Evolutionary conservation across 2,329 filamentous ascomycete genomes (phyloP).

Genomic region (Talaromyces sp.): DNA sequence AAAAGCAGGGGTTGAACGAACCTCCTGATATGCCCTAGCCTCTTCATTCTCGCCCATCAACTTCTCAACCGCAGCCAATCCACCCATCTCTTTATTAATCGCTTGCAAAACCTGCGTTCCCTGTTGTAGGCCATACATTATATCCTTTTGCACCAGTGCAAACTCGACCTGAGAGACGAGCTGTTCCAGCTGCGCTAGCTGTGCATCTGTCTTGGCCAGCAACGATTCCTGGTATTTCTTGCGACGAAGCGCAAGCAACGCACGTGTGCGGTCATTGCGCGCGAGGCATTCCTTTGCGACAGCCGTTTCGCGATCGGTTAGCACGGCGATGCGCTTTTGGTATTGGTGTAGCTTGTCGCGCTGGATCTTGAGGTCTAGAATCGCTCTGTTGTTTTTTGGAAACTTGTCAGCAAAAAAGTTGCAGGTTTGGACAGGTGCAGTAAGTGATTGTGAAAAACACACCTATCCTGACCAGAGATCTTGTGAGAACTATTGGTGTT

Average conservation of each 20-base stretch:
- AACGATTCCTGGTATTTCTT: slow-evolving; percentile 97
- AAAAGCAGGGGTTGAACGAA: slow-evolving; percentile 26
- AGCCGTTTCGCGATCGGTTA: slow-evolving; percentile 82
- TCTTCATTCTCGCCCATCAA: slow-evolving; percentile 90
- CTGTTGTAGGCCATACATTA: slow-evolving; percentile 86
- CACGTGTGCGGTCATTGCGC: slow-evolving; percentile 71
- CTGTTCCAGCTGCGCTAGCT: slow-evolving; percentile 89
- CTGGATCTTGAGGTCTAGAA: slow-evolving; percentile 95
- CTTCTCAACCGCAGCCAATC: slow-evolving; percentile 88
- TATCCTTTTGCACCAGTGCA: slow-evolving; percentile 92
- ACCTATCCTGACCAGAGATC: slow-evolving; percentile 83
- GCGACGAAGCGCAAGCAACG: slow-evolving; percentile 79
- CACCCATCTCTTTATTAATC: slow-evolving; percentile 94
- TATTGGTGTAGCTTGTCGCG: slow-evolving; percentile 97
- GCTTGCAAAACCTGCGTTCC: slow-evolving; percentile 83
- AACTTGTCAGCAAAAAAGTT: not conserved
- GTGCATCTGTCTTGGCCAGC: slow-evolving; percentile 80
- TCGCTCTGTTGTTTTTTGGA: slow-evolving; percentile 60
- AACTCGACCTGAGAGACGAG: slow-evolving; percentile 89
- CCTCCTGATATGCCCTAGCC: slow-evolving; percentile 84
- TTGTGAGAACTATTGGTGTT: slow-evolving; percentile 60
- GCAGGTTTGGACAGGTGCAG: not conserved
- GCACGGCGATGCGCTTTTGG: slow-evolving; percentile 78
- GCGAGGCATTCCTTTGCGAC: slow-evolving; percentile 80
- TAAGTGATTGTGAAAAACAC: slow-evolving; percentile 24